phyloP scores from a whole-genome alignment of 345 rosid genomes.

The Cardamine resedifolia region DNA sequence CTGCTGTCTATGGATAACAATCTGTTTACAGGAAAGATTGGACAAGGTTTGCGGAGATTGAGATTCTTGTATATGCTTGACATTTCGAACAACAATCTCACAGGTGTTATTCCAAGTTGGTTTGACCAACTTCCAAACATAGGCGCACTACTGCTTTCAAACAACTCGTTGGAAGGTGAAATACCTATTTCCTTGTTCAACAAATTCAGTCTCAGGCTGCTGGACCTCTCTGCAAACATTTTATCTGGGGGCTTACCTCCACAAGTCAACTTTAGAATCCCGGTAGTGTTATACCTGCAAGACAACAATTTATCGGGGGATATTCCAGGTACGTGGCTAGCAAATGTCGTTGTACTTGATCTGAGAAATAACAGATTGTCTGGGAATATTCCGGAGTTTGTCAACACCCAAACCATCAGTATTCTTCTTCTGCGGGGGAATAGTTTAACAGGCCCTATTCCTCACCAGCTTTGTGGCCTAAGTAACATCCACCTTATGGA shows the following conservation, averaged over 20 bases:
- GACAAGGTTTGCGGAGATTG: no score
- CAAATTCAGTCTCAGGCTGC: no score
- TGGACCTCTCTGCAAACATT: constrained; percentile 17
- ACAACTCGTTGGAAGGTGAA: no score
- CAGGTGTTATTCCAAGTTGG: constrained; percentile 20
- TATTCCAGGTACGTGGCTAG: background rate
- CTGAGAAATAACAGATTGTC: background rate
- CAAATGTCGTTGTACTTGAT: background rate
- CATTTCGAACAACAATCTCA: constrained; percentile 4
- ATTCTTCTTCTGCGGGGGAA: background rate
- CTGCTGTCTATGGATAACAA: background rate
- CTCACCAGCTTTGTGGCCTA: background rate
- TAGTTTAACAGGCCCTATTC: background rate
- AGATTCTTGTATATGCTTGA: background rate
- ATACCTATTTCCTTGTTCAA: no score
- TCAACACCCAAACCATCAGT: no score
- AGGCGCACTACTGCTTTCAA: no score
- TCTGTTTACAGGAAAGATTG: background rate
- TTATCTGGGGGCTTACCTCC: constrained; percentile 18
- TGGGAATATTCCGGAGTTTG: background rate
- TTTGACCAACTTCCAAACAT: background rate
- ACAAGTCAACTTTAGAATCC: background rate
- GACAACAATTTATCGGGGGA: background rate
- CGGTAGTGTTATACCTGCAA: background rate
- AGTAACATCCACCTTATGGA: no score